Percentiles rank a stretch among this genome's conserved stretches.
phyloP scores from a whole-genome alignment of 495 filamentous ascomycete species.

The Antarctomyces pellizariae region DNA sequence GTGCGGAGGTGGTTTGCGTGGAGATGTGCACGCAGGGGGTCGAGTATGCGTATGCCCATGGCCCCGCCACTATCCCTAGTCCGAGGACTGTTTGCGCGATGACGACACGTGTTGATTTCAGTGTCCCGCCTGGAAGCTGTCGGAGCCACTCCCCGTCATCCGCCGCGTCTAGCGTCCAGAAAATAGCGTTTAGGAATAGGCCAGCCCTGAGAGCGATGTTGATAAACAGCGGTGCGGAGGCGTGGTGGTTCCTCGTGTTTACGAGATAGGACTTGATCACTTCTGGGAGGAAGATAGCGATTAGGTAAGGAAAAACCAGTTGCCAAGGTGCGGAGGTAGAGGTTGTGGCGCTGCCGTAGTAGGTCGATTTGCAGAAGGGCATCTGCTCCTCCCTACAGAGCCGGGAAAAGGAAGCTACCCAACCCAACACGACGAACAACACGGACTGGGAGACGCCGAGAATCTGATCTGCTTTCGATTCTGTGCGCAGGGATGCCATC shows the following conservation, averaged over 20 bases:
- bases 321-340: slow-evolving; percentile 91
- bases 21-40: slow-evolving; percentile 12
- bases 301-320: slow-evolving; percentile 49
- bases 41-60: slow-evolving; percentile 37
- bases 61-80: slow-evolving; percentile 28
- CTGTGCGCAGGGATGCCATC: slow-evolving; percentile 49
- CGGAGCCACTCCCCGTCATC: slow-evolving; percentile 75
- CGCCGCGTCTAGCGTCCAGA: slow-evolving; percentile 77
- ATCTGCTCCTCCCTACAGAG: slow-evolving; percentile 96
- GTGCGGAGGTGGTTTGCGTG: slow-evolving; percentile 1
- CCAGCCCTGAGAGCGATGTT: slow-evolving; percentile 55
- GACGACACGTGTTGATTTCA: slow-evolving; percentile 53
- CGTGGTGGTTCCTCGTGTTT: slow-evolving; percentile 61
- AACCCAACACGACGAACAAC: slow-evolving; percentile 58
- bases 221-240: slow-evolving; percentile 62
- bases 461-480: slow-evolving; percentile 33
- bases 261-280: slow-evolving; percentile 59
- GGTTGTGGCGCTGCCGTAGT: slow-evolving; percentile 75
- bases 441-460: slow-evolving; percentile 65
- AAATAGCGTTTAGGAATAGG: slow-evolving; percentile 52
- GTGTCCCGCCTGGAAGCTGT: slow-evolving; percentile 25
- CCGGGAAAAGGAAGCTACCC: slow-evolving; percentile 68
- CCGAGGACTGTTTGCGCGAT: slow-evolving; percentile 55
- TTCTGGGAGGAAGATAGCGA: slow-evolving; percentile 49
- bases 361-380: slow-evolving; percentile 87